Conservation (phyloP, 768 basidiomycete genomes). For the Macrolepiota dolichaula region DNA sequence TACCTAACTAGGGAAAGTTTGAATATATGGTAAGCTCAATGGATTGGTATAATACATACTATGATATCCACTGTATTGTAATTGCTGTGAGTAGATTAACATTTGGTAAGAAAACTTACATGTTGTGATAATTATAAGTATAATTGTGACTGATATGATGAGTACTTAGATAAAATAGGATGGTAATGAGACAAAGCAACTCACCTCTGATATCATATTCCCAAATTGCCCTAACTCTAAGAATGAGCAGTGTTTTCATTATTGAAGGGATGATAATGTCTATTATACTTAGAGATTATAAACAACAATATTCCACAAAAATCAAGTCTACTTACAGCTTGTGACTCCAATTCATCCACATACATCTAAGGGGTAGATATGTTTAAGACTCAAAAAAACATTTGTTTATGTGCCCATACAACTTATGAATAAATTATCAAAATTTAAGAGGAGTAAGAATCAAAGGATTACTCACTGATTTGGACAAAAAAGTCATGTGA, state of each 20-base stretch:
- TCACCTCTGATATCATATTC: background rate
- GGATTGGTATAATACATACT: no score
- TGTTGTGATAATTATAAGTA: background rate
- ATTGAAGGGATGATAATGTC: background rate
- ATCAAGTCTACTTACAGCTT: background rate
- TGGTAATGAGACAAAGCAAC: background rate
- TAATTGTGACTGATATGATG: background rate
- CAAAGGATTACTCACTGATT: background rate
- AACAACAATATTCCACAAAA: background rate
- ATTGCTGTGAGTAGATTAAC: background rate
- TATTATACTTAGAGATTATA: background rate
- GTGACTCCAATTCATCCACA: background rate
- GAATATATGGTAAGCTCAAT: no score
- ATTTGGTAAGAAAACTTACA: background rate
- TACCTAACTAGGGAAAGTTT: no score
- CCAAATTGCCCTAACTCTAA: background rate
- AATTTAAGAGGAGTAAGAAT: background rate
- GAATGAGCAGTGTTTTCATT: background rate
- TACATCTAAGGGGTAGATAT: background rate
- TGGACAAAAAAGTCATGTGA: background rate
- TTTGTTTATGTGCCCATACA: background rate
- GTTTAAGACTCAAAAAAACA: background rate
- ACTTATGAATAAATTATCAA: background rate
- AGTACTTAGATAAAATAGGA: background rate
- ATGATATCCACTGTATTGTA: background rate